Conservation (phyloP, 1,139 yeast genomes). For the Kodamaea sp. region DNA sequence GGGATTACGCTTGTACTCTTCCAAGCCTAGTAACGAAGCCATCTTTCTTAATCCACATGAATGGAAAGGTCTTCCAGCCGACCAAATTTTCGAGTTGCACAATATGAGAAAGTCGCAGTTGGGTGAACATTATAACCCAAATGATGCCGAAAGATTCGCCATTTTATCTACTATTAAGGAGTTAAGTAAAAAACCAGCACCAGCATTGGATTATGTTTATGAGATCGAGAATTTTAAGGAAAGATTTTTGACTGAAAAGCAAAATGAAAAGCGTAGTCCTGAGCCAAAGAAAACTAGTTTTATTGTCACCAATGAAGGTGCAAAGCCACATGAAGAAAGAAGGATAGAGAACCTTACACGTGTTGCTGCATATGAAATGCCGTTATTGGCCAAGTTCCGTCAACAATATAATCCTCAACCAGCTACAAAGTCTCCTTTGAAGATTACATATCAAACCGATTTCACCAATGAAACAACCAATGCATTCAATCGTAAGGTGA, state of each 20-base stretch:
- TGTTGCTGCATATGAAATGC: slow-evolving; percentile 88
- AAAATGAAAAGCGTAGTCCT: slow-evolving; percentile 34
- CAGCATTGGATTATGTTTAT: slow-evolving; percentile 42
- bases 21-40: slow-evolving; percentile 17
- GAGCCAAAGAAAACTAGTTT: slow-evolving; percentile 42
- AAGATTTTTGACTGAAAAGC: slow-evolving; percentile 44
- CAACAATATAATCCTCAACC: slow-evolving; percentile 52
- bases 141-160: slow-evolving; percentile 46
- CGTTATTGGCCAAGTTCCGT: slow-evolving; percentile 72
- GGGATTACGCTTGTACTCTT: slow-evolving; percentile 13
- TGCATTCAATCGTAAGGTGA: slow-evolving; percentile 69
- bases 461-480: slow-evolving; percentile 62
- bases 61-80: slow-evolving; percentile 68
- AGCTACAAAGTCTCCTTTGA: slow-evolving; percentile 49
- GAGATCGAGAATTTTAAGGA: slow-evolving; percentile 47
- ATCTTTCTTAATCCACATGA: slow-evolving; percentile 55
- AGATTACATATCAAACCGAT: slow-evolving; percentile 68
- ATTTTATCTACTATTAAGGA: slow-evolving; percentile 41
- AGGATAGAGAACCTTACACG: slow-evolving; percentile 55
- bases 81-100: slow-evolving; percentile 57
- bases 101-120: slow-evolving; percentile 52
- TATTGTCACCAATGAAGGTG: slow-evolving; percentile 37
- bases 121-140: slow-evolving; percentile 57
- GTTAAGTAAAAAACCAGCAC: slow-evolving; percentile 27
- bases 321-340: slow-evolving; percentile 36